Evolutionary conservation across 257 asterid genomes (phyloP).

Genomic region (Solanum piurae): DNA sequence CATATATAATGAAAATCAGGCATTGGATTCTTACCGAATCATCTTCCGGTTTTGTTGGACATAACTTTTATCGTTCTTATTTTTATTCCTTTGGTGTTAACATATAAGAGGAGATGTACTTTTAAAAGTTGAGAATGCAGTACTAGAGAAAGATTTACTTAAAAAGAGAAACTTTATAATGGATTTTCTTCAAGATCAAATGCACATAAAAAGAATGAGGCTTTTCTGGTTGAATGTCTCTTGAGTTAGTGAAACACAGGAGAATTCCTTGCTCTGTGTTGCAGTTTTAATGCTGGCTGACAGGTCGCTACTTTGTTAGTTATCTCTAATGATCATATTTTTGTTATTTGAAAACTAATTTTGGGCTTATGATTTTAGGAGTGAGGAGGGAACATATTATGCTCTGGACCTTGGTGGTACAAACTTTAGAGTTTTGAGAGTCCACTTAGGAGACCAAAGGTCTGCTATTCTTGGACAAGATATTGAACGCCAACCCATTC

Average conservation of each 20-base stretch:
- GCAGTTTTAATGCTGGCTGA: not conserved
- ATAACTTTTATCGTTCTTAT: not conserved
- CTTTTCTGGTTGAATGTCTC: not conserved
- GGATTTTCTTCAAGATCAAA: not conserved
- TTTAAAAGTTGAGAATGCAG: not conserved
- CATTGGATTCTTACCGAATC: not conserved
- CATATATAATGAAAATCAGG: not conserved
- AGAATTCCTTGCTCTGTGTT: not conserved
- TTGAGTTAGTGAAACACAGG: not conserved
- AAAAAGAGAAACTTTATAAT: not conserved
- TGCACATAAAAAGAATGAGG: not conserved
- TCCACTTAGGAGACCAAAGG: constrained; percentile 49
- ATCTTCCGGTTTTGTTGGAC: not conserved
- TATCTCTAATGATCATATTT: not conserved
- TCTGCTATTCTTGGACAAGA: constrained; percentile 35
- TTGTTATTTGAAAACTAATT: not conserved
- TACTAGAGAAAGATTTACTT: not conserved
- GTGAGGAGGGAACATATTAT: constrained; percentile 47
- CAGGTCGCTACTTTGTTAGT: not conserved
- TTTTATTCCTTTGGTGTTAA: not conserved
- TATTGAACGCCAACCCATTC: constrained; percentile 46
- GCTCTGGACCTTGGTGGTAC: constrained; percentile 70
- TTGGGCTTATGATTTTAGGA: constrained; percentile 9
- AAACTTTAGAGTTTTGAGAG: constrained; percentile 56
- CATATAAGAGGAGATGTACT: not conserved